These are phyloP conservation scores for Botrytis byssoidea DNA, from an alignment of 2,329 filamentous ascomycete genomes.

Conservation along the genomic window DNA sequence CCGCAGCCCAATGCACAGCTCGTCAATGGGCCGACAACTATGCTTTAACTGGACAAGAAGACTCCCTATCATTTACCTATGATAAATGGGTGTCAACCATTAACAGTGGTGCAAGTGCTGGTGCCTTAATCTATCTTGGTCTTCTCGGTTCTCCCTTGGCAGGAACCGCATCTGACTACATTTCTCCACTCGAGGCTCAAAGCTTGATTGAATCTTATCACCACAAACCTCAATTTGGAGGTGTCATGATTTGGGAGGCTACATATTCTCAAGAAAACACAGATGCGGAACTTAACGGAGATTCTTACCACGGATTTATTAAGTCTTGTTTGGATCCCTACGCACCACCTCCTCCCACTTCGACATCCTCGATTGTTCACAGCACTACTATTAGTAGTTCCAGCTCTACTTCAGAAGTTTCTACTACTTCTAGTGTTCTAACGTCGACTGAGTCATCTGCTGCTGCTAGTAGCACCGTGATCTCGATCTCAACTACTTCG, in stretches of 20 bases:
- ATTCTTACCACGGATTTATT: constrained; percentile 26
- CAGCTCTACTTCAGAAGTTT: constrained; percentile 9
- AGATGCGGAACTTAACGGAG: constrained; percentile 18
- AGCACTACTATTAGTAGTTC: constrained; percentile 14
- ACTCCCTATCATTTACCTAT: constrained; percentile 30
- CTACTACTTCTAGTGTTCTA: background rate
- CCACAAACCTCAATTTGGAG: constrained; percentile 34
- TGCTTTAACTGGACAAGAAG: background rate
- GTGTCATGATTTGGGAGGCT: constrained; percentile 40
- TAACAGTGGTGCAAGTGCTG: constrained; percentile 27
- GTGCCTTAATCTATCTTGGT: constrained; percentile 38
- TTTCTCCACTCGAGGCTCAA: constrained; percentile 31
- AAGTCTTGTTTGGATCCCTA: constrained; percentile 28
- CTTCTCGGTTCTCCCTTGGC: constrained; percentile 28
- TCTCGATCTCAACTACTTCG: background rate
- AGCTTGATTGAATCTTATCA: constrained; percentile 31
- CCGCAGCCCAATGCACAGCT: constrained; percentile 31
- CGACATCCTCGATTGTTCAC: constrained; percentile 20
- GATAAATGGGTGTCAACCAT: constrained; percentile 29
- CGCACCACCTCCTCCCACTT: background rate
- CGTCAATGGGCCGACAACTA: constrained; percentile 27
- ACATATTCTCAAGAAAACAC: constrained; percentile 29
- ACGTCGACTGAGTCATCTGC: constrained; percentile 5
- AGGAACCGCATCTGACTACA: constrained; percentile 28
- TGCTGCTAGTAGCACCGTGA: background rate